A percentile compares a stretch with the other conserved stretches of the same genome.
These are phyloP conservation scores for Botrytis deweyae DNA, from an alignment of 2,329 filamentous ascomycete genomes.

Conservation along the genomic window DNA sequence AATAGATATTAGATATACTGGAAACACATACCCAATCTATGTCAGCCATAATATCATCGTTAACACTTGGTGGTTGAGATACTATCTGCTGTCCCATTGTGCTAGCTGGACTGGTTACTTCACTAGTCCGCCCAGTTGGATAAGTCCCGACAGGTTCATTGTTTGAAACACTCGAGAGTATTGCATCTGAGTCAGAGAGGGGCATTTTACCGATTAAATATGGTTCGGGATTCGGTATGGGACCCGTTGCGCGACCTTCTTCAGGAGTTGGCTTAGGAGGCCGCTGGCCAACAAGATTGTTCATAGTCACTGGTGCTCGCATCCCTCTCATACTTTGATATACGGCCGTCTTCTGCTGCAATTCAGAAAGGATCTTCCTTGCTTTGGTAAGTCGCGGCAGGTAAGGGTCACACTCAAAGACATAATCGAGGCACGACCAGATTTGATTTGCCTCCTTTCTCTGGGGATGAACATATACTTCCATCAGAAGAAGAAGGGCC, in stretches of 20 bases:
- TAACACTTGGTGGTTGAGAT: neutral
- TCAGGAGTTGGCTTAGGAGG: neutral
- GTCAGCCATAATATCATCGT: constrained; percentile 48
- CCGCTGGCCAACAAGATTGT: constrained; percentile 41
- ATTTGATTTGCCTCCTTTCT: constrained; percentile 60
- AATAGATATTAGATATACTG: neutral
- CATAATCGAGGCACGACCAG: constrained; percentile 67
- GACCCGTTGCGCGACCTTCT: neutral
- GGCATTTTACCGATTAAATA: neutral
- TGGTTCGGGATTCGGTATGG: neutral
- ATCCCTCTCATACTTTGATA: constrained; percentile 60
- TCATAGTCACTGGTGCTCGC: constrained; percentile 47
- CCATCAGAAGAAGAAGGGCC: constrained; percentile 65
- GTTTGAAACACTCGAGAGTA: neutral
- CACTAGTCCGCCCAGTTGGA: neutral
- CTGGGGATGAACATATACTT: constrained; percentile 53
- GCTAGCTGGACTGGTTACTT: neutral
- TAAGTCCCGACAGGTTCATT: neutral
- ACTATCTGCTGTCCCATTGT: neutral
- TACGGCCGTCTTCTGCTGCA: constrained; percentile 58
- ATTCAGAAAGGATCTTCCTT: constrained; percentile 59
- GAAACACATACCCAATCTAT: constrained; percentile 63
- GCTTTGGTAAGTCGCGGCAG: constrained; percentile 57
- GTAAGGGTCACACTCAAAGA: constrained; percentile 60
- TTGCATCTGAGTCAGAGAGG: constrained; percentile 1